Conservation (phyloP, 1,284 basidiomycete species). For the Ganoderma sinense region DNA sequence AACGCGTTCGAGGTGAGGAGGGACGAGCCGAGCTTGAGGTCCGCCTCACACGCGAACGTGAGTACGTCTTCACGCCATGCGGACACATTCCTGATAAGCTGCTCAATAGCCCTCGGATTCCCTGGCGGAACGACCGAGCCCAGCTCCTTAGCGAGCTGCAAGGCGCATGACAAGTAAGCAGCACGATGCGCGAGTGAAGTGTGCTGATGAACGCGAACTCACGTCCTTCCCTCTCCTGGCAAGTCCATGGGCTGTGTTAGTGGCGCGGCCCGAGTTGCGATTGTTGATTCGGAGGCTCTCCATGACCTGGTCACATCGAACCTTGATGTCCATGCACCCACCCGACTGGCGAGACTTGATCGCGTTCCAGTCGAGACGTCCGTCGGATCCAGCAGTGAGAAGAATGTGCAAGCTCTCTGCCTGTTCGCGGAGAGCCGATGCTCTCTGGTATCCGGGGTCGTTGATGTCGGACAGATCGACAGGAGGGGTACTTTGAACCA, state of each 20-base stretch:
- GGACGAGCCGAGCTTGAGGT: conserved; percentile 15
- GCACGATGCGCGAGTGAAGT: background rate
- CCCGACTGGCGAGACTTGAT: conserved; percentile 11
- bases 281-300: conserved; percentile 9
- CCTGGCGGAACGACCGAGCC: background rate
- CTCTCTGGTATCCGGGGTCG: conserved; percentile 15
- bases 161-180: background rate
- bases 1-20: conserved; percentile 11
- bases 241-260: background rate
- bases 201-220: background rate
- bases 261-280: conserved; percentile 3
- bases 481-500: background rate
- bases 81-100: conserved; percentile 3
- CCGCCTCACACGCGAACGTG: conserved; percentile 11
- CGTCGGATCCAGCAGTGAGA: background rate
- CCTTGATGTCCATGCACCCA: conserved; percentile 6
- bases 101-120: background rate
- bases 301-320: conserved; percentile 14
- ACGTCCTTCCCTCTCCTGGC: conserved; percentile 11
- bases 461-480: background rate
- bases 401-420: conserved; percentile 16
- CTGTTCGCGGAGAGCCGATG: conserved; percentile 2
- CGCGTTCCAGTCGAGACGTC: conserved; percentile 12
- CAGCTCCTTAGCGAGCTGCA: conserved; percentile 3
- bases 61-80: conserved; percentile 13